Evolutionary conservation across 2,329 filamentous ascomycete species (phyloP), one percentile per base, ranked within the genome.

Genomic region (Diaporthe caulivora): DNA sequence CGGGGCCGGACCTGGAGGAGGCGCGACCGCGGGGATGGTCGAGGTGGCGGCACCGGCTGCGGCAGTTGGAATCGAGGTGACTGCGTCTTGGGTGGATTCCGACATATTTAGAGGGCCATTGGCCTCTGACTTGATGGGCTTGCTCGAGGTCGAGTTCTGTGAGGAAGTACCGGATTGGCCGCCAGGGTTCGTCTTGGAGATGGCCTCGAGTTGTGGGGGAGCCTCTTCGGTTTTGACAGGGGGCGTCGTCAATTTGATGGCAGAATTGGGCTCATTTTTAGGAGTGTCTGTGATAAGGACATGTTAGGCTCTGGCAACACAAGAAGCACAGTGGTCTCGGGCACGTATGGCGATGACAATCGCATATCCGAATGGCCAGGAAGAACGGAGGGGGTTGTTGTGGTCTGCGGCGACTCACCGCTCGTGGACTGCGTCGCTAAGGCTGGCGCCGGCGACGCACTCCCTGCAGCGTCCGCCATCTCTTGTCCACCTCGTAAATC

Each of bases 361-460:
- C 55, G 67, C 70, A 62, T 62, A 42, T 64, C 42, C 24, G 40
- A 24, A 57, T n/a, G 40, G 24, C 55, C 49, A 34, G 5, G 15
- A 37, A 3, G 26, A 53, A 21, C 21, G 26, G n/a, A 17, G 53
- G 34, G 60, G 40, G 18, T 55, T 8, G 13, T 40, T 8, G 13
- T 40, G 44, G 62, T 31, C 15, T 40, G 13, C 44, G 24, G 44
- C 42, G 42, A 73, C 73, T 67, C 57, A 75, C 73, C 73, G 67
- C 73, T 75, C 72, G 51, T 71, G 65, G 58, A 34, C n/a, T 71
- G 65, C 54, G 67, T 73, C 65, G 67, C 73, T 75, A 75, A 68
- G 73, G 73, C 73, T 73, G 73, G 64, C 44, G 73, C 73, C 73
- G 73, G 71, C 73, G 73, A 75, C 73, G 73, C 73, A 75, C 58